phyloP scores from a whole-genome alignment of 495 filamentous ascomycete genomes.

The Neurospora cerealis region DNA sequence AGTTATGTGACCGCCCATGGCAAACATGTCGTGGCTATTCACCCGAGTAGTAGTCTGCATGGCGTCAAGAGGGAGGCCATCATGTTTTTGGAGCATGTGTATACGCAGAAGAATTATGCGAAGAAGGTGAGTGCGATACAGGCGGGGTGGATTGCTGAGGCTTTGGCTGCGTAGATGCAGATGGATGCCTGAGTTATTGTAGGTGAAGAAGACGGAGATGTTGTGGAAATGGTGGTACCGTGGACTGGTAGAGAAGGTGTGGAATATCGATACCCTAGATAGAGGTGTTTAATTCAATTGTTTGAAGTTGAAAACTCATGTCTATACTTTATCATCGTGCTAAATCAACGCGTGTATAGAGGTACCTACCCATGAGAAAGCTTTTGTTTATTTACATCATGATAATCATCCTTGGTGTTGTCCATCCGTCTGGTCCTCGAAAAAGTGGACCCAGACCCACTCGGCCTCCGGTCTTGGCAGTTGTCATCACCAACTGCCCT shows the following conservation, averaged over 20 bases:
- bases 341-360: too few species aligned
- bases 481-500: too few species aligned
- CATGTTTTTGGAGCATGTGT: slow-evolving; percentile 93
- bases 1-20: slow-evolving; percentile 78
- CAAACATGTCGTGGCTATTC: slow-evolving; percentile 78
- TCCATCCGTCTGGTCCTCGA: neutral
- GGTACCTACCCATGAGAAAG: too few species aligned
- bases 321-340: too few species aligned
- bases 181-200: too few species aligned
- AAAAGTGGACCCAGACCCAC: neutral
- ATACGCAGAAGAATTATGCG: slow-evolving; percentile 84
- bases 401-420: neutral
- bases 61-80: slow-evolving; percentile 88
- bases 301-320: too few species aligned
- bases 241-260: neutral
- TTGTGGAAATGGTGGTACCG: too few species aligned
- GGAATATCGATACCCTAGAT: neutral
- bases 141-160: slow-evolving; percentile 76
- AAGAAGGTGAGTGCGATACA: slow-evolving; percentile 80
- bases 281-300: neutral
- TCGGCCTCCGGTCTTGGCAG: neutral
- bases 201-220: too few species aligned
- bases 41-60: slow-evolving; percentile 78
- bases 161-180: slow-evolving; percentile 32
- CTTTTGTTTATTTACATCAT: neutral